phyloP scores from a whole-genome alignment of 2,329 filamentous ascomycete species.

The Herpotrichia juniperi region DNA sequence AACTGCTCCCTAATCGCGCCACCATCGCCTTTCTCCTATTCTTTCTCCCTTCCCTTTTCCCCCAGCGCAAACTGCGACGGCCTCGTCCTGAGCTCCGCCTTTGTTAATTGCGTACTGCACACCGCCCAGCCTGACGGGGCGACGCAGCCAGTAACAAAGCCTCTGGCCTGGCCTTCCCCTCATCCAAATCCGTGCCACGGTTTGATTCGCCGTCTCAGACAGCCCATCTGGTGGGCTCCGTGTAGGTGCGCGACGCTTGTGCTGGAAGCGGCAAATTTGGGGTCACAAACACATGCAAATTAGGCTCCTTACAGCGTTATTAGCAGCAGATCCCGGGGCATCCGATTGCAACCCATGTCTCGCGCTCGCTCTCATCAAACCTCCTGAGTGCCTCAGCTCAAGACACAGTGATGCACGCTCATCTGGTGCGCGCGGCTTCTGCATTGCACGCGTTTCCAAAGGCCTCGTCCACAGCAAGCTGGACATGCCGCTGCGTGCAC shows the following conservation, averaged over 20 bases:
- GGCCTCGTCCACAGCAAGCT: background rate
- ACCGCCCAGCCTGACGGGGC: slow-evolving; percentile 14
- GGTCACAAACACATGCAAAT: background rate
- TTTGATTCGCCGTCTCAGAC: slow-evolving; percentile 12
- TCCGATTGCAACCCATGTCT: background rate
- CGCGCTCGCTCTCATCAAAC: background rate
- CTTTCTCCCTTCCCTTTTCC: background rate
- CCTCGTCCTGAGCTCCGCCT: slow-evolving; percentile 13
- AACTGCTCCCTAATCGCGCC: background rate
- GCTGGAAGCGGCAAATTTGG: slow-evolving; percentile 13
- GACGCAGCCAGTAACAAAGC: slow-evolving; percentile 13
- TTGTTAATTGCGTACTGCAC: slow-evolving; percentile 21
- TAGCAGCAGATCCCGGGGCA: slow-evolving; percentile 1
- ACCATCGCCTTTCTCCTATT: background rate
- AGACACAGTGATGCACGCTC: slow-evolving; percentile 12
- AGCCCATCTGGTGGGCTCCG: background rate
- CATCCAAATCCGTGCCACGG: slow-evolving; percentile 11
- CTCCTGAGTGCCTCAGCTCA: slow-evolving; percentile 8
- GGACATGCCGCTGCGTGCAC: slow-evolving; percentile 12
- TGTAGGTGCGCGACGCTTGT: slow-evolving; percentile 9
- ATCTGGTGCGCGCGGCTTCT: slow-evolving; percentile 27
- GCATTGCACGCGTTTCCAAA: background rate
- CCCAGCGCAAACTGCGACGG: slow-evolving; percentile 2
- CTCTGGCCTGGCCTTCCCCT: slow-evolving; percentile 2
- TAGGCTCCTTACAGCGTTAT: slow-evolving; percentile 4